Evolutionary conservation across 441 rosid species (phyloP), one percentile per base, ranked within the genome.

Genomic region (Capsella rubella): DNA sequence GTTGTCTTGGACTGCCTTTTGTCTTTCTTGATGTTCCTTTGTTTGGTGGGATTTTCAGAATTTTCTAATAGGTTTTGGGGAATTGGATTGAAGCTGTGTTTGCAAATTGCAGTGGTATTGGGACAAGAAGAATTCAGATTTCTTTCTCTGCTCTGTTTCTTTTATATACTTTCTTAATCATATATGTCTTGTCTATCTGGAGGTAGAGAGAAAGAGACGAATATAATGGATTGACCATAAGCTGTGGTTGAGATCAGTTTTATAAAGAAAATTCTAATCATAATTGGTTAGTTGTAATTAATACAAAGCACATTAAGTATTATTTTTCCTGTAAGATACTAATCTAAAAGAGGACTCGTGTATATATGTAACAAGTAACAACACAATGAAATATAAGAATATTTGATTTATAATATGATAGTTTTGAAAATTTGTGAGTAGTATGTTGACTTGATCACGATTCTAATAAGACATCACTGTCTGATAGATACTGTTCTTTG

Each of bases 1-100:
- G 63, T 37, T 42, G 35, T 60, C 40, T 54, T 39, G 47, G 37
- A 29, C 15, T 16, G 11, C 5, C 39, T 47, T 34, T 34, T 49
- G 49, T 73, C 71, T 55, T 45, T 46, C 57, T 73, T 55, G 69
- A 62, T 72, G 63, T 62, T 62, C 55, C 32, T 73, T 64, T 35
- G 46, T 18, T 59, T 35, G 67, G 34, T 58, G 46, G 72, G 46
- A 39, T 73, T 47, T 49, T 53, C 45, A 58, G 72, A 74, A 66
- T 49, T 66, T 67, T 74, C 73, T 11, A n/a, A 50, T 18, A 32
- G 78, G 49, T 58, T 74, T 67, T 67, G 12, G 73, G 56, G 29
- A 50, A 59, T 14, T 50, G 67, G 37, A 51, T 74, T 50, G 42
- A 64, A 57, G 45, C 9, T 46, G 72, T 46, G 72, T 57, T 27